phyloP scores from a whole-genome alignment of 345 rosid species.

The Euphorbia peplus region DNA sequence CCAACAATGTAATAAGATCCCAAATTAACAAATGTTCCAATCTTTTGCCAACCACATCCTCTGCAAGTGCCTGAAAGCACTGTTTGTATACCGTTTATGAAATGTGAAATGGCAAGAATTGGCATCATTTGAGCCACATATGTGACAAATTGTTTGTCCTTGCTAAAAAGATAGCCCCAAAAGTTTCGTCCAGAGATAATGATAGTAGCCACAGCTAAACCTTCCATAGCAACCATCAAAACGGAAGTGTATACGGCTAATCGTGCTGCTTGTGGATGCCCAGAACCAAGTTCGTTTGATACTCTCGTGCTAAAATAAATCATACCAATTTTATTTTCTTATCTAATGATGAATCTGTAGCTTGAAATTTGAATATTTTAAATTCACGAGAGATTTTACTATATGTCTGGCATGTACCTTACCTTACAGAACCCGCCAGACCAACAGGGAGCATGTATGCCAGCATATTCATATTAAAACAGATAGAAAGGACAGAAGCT shows the following conservation, averaged over 20 bases:
- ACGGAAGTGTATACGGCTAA: constrained; percentile 12
- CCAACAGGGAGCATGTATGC: constrained; percentile 24
- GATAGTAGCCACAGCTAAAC: not conserved
- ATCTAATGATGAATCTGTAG: too few species aligned
- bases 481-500: constrained; percentile 42
- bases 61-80: constrained; percentile 54
- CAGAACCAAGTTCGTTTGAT: constrained; percentile 34
- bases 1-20: constrained; percentile 53
- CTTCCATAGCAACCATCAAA: constrained; percentile 18
- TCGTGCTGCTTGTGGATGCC: constrained; percentile 22
- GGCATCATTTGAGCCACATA: constrained; percentile 35
- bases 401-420: too few species aligned
- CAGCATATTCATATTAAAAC: constrained; percentile 28
- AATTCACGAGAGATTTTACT: too few species aligned
- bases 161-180: constrained; percentile 25
- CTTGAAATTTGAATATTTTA: too few species aligned
- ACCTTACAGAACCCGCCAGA: constrained; percentile 20
- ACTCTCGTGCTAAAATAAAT: constrained; percentile 23
- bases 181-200: constrained; percentile 12
- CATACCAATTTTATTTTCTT: too few species aligned
- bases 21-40: constrained; percentile 49
- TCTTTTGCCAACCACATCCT: constrained; percentile 63
- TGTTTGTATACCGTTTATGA: constrained; percentile 41
- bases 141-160: constrained; percentile 28
- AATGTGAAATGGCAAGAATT: constrained; percentile 31